Conservation (phyloP, 2,329 filamentous ascomycete genomes). For the Onygenales sp. region DNA sequence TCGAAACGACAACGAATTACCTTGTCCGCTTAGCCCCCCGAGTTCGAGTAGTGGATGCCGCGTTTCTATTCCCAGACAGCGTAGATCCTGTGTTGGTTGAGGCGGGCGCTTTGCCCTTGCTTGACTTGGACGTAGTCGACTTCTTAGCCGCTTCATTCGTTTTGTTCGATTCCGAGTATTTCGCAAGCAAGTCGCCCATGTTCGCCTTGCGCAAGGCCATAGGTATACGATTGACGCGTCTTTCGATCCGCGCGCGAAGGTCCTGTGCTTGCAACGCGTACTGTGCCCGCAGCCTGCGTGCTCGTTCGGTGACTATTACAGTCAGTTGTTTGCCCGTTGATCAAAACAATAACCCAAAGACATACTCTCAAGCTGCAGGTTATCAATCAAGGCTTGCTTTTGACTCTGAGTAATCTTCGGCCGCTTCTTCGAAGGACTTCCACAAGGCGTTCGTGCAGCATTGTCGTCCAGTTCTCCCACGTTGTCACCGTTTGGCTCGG, state of each 20-base stretch:
- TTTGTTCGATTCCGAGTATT: conserved; percentile 30
- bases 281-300: conserved; percentile 76
- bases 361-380: conserved; percentile 79
- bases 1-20: conserved; percentile 12
- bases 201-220: conserved; percentile 65
- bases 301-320: conserved; percentile 67
- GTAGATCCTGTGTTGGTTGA: conserved; percentile 10
- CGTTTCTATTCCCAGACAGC: conserved; percentile 20
- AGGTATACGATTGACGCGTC: conserved; percentile 88
- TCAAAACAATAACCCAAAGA: conserved; percentile 4
- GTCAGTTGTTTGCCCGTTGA: neutral
- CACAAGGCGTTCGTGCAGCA: conserved; percentile 30
- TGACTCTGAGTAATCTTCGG: conserved; percentile 58
- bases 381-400: conserved; percentile 81
- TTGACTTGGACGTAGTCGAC: conserved; percentile 16
- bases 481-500: conserved; percentile 13
- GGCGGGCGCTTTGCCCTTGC: conserved; percentile 22
- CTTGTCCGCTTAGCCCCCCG: conserved; percentile 23
- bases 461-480: conserved; percentile 26
- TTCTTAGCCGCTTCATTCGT: conserved; percentile 30
- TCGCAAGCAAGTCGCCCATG: conserved; percentile 68
- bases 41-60: conserved; percentile 13
- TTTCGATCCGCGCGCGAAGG: conserved; percentile 75
- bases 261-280: conserved; percentile 82
- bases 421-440: conserved; percentile 55